Evolutionary conservation across 2,329 filamentous ascomycete genomes (phyloP).

Genomic region (Fusarium sp.): DNA sequence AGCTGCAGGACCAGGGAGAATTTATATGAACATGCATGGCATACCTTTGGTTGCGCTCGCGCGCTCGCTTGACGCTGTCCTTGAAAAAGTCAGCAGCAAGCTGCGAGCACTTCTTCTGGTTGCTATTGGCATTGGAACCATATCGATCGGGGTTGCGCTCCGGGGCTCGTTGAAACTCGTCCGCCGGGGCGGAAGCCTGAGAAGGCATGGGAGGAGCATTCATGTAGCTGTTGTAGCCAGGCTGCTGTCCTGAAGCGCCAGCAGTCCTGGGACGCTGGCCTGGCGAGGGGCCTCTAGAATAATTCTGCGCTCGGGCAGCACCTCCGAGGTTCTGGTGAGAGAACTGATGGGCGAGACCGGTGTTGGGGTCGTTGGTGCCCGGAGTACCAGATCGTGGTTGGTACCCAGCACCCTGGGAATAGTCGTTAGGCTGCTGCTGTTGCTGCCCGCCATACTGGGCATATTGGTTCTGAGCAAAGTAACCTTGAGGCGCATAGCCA

Average conservation of each 20-base stretch:
- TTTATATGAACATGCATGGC: conserved; percentile 38
- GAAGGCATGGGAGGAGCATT: conserved; percentile 71
- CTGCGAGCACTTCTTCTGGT: conserved; percentile 75
- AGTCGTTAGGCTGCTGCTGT: conserved; percentile 56
- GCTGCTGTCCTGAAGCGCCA: conserved; percentile 70
- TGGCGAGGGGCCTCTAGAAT: conserved; percentile 74
- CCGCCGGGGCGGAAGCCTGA: conserved; percentile 66
- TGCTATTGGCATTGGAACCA: conserved; percentile 70
- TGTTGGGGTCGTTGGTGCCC: conserved; percentile 81
- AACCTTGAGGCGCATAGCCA: conserved; percentile 58
- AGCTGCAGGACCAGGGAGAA: conserved; percentile 11
- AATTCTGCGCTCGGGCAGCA: conserved; percentile 73
- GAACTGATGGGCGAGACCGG: conserved; percentile 93
- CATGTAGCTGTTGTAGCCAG: conserved; percentile 71
- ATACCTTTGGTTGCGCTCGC: conserved; percentile 93
- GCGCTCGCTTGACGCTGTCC: conserved; percentile 94
- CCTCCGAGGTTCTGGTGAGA: conserved; percentile 92
- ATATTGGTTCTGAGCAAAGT: conserved; percentile 72
- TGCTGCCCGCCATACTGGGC: conserved; percentile 50
- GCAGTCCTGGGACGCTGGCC: conserved; percentile 85
- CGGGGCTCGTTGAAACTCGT: conserved; percentile 80
- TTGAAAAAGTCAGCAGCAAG: conserved; percentile 94
- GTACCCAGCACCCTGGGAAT: conserved; percentile 58
- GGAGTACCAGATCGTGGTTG: conserved; percentile 66
- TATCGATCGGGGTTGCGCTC: conserved; percentile 89